Evolutionary conservation across 495 filamentous ascomycete species (phyloP), one percentile per base, ranked within the genome.

Genomic region (Xylaria palmicola): DNA sequence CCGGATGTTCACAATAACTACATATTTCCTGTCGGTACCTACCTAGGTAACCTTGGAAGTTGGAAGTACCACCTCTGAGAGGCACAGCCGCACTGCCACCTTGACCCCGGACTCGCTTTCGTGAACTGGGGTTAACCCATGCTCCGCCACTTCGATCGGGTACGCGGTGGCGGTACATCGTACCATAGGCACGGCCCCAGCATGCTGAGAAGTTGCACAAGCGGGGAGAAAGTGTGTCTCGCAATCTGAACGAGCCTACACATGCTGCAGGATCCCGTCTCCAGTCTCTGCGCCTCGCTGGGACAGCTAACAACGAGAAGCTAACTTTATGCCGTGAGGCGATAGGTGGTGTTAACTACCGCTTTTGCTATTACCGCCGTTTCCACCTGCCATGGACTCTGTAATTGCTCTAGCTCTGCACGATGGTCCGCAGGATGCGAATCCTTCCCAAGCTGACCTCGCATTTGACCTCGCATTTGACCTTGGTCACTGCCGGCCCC

Each of bases 401-500:
- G 32, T 10, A 10, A 10, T 10, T 5, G 32, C 32, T 48, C 48
- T 50, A 5, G 48, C n/a, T 7, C 8, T 12, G 45, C 45, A 48
- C n/a, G 8, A 17, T 34, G 22, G 30, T 7, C 22, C 8, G 39
- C 24, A 56, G 53, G 53, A 44, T 56, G 37, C 39, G 30, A 56
- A 56, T 56, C 53, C 51, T 29, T 54, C 45, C 29, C n/a, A 51
- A 34, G 48, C 29, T 20, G 48, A 48, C n/a, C n/a, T n/a, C n/a
- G n/a, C n/a, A n/a, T n/a, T n/a, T n/a, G n/a, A n/a, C n/a, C n/a
- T n/a, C n/a, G n/a, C n/a, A n/a, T n/a, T n/a, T n/a, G n/a, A n/a
- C n/a, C n/a, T n/a, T n/a, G n/a, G n/a, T n/a, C n/a, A n/a, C n/a
- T n/a, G 1, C 7, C 15, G 43, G 20, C 2, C 10, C 10, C 43